These are phyloP conservation scores for Grosmannia huntii DNA, from an alignment of 2,329 filamentous ascomycete species.

Conservation along the genomic window DNA sequence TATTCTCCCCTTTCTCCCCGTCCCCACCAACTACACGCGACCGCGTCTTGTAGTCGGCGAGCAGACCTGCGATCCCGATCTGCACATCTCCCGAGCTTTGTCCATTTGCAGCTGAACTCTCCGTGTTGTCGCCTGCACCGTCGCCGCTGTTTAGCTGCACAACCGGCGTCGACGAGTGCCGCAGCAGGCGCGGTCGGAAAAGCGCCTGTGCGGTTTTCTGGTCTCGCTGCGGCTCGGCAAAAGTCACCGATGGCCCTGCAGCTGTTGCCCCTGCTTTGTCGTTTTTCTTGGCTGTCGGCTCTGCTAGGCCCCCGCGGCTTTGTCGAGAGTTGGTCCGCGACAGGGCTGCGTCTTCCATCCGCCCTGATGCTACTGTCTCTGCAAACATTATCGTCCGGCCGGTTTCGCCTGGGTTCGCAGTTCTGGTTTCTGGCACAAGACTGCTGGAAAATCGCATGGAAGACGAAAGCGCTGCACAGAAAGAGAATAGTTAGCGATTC, in stretches of 20 bases:
- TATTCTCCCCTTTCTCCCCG: neutral
- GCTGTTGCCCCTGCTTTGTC: neutral
- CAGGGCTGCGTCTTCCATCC: slow-evolving; percentile 24
- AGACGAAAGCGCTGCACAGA: slow-evolving; percentile 17
- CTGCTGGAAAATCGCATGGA: slow-evolving; percentile 57
- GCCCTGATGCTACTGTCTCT: slow-evolving; percentile 23
- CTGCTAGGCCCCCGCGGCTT: slow-evolving; percentile 17
- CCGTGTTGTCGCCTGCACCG: neutral
- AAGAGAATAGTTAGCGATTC: neutral
- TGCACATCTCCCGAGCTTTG: slow-evolving; percentile 19
- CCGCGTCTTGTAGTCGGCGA: slow-evolving; percentile 24
- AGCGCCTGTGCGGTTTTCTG: slow-evolving; percentile 27
- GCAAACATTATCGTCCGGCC: slow-evolving; percentile 68
- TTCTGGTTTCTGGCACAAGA: slow-evolving; percentile 56
- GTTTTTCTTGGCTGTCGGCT: slow-evolving; percentile 34
- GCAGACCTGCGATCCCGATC: slow-evolving; percentile 30
- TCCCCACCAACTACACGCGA: neutral
- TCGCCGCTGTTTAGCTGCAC: neutral
- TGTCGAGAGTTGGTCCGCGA: slow-evolving; percentile 36
- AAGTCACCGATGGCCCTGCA: slow-evolving; percentile 36
- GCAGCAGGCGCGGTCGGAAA: slow-evolving; percentile 5
- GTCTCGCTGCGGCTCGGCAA: slow-evolving; percentile 30
- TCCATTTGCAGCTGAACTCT: neutral
- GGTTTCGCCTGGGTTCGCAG: slow-evolving; percentile 50
- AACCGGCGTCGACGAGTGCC: slow-evolving; percentile 5